Conservation (phyloP, 129 eudicot species). For the Dittrichia graveolens region DNA sequence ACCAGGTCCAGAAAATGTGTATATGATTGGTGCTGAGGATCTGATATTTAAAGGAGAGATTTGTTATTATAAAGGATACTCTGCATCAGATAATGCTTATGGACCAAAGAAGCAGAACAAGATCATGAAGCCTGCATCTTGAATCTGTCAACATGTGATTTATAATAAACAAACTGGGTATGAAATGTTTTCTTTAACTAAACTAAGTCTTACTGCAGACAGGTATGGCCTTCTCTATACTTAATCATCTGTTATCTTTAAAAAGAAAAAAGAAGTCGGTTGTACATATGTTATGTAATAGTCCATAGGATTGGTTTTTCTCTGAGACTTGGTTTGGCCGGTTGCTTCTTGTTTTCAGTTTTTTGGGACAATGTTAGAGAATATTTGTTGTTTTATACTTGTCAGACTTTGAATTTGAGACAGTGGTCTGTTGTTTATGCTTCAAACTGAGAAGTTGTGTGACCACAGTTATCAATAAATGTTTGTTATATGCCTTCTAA, state of each 20-base stretch:
- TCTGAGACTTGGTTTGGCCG: not conserved
- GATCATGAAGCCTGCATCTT: conserved; percentile 5
- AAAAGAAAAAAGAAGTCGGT: not conserved
- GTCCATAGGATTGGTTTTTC: conserved; percentile 18
- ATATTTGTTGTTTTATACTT: conserved; percentile 23
- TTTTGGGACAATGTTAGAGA: conserved; percentile 22
- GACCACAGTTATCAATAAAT: conserved; percentile 7
- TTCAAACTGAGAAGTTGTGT: conserved; percentile 15
- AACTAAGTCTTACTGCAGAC: not conserved
- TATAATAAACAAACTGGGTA: not conserved
- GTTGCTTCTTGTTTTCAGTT: not conserved
- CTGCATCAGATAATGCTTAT: conserved; percentile 18
- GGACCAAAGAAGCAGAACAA: conserved; percentile 39
- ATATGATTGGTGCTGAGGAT: conserved; percentile 50
- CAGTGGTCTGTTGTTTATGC: conserved; percentile 20
- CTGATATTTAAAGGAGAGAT: conserved; percentile 25
- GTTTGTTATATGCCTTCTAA: conserved; percentile 5
- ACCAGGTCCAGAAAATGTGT: conserved; percentile 59
- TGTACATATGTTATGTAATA: conserved; percentile 33
- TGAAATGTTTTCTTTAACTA: not conserved
- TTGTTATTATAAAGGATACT: conserved; percentile 14
- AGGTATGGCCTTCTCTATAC: conserved; percentile 26
- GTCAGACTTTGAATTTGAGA: conserved; percentile 8
- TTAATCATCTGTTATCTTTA: not conserved
- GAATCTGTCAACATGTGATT: conserved; percentile 1